Base-by-base conservation (phyloP, 108 stramenopile species). In the Pseudonitzschia pungens region DNA sequence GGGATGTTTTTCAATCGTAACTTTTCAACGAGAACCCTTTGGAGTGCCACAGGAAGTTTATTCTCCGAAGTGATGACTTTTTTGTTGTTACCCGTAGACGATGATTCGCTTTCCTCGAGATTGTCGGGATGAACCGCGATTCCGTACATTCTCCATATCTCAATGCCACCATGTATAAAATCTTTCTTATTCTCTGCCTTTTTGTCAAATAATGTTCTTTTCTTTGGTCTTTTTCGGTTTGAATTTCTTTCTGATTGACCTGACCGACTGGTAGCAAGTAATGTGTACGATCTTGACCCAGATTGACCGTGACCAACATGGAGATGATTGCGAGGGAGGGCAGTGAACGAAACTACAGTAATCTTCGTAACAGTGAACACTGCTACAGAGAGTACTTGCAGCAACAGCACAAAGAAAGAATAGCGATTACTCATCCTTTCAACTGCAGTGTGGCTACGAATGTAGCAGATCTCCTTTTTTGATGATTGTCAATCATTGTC, bases 71-170 rank as follows among this genome's bases (percentile, higher is more conserved):
- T 21, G 45, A n/a, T 26, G 24, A 22, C 29, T 22, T 33, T 10
- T 40, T n/a, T 67, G 22, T 20, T 29, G 18, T 3, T 29, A 41
- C 32, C 7, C 11, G 22, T 65, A 8, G 44, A 12, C 21, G 41
- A 22, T 7, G 9, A 1, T 5, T 56, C 20, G 44, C 53, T 33
- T 40, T 66, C 44, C 31, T 33, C 54, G 28, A 92, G 70, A 12
- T 77, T 74, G 69, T 92, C 92, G 12, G 92, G 92, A 58, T 84
- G 73, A 12, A 92, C 86, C 42, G 83, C 83, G 11, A 92, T 53
- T 1, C 89, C 92, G 71, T 84, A 92, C 12, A 89, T 58, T 69
- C 92, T 68, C 89, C 92, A 92, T 9, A 84, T 83, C 62, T 85
- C 74, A 20, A 75, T 21, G 29, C 22, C 53, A 40, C 32, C 60